A percentile compares a stretch with the other conserved stretches of the same genome.
Conservation (phyloP, 441 rosid genomes). For the Biscutella auriculata region DNA sequence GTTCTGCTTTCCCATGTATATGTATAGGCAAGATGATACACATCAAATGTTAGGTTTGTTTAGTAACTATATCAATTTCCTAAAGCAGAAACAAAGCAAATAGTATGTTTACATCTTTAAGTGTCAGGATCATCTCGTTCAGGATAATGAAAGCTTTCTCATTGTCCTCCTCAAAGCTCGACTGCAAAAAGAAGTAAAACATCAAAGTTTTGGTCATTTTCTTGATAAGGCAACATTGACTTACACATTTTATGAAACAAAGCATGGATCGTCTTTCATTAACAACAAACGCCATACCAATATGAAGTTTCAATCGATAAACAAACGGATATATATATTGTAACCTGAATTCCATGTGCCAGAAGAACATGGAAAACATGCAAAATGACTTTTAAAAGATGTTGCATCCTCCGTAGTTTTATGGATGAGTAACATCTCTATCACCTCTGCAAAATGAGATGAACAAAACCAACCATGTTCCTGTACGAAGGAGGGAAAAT, state of each 20-base stretch:
- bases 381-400: slow-evolving; percentile 53
- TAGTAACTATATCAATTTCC: neutral
- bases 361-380: slow-evolving; percentile 58
- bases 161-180: slow-evolving; percentile 49
- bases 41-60: neutral
- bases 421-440: slow-evolving; percentile 53
- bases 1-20: slow-evolving; percentile 66
- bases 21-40: neutral
- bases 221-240: neutral
- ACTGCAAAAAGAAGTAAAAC: slow-evolving; percentile 32
- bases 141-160: slow-evolving; percentile 74
- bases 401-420: slow-evolving; percentile 39
- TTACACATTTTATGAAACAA: neutral
- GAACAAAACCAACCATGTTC: slow-evolving; percentile 70
- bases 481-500: slow-evolving; percentile 33
- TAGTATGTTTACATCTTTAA: slow-evolving; percentile 65
- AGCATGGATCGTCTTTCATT: too few relatives aligned
- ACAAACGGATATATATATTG: slow-evolving; percentile 1
- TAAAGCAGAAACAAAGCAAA: neutral
- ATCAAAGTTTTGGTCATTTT: slow-evolving; percentile 1
- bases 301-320: neutral
- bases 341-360: slow-evolving; percentile 63
- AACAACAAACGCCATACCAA: too few relatives aligned
- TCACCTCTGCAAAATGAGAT: slow-evolving; percentile 51
- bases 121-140: slow-evolving; percentile 74